Base-by-base conservation (phyloP, 208 protist genomes). In the Crithidia mellificae region DNA sequence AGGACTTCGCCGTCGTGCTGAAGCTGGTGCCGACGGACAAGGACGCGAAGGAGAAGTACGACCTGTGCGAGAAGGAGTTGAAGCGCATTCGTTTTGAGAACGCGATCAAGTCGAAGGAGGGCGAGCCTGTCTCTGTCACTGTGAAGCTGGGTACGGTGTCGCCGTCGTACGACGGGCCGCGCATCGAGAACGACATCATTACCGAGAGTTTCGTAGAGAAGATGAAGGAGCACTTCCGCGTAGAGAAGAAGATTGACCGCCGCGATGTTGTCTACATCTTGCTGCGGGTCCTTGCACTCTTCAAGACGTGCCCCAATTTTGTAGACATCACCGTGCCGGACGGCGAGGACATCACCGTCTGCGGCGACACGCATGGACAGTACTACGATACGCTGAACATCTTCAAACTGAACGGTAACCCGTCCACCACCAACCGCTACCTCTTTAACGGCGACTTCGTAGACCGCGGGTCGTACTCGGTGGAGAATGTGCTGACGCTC, bases 331-430 rank as follows among this genome's bases (percentile, higher is more conserved):
- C 85, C 3, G 77, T 98, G n/a, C 85, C 92, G 11, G 79, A 90
- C 27, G 80, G 77, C 29, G 70, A 90, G 52, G 79, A 90, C 27
- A 95, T 99, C 65, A 99, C 95, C 19, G 96, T 99, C 25, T 99
- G 98, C 87, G 98, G 98, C 52, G 98, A 99, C 80, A 98, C 96
- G 9, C 98, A 99, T 85, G 98, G 98, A 9, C 98, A 99, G 83
- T 99, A 91, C 78, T 99, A 98, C 77, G 98, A 99, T 78, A 71
- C 98, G 36, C 80, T 99, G 32, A 96, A 99, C 76, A 98, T 99
- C 66, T 99, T 99, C 70, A 78, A 98, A 50, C 68, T 93, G 9
- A 96, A 96, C 68, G 93, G 95, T 27, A 75, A 61, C 17, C 92
- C 93, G 38, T 96, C 87, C 2, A 54, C 67, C 20, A 86, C 72